Percentiles rank a stretch among this genome's conserved stretches.
phyloP scores from a whole-genome alignment of 202 grass and related monocot genomes.

The Carex arenaria region DNA sequence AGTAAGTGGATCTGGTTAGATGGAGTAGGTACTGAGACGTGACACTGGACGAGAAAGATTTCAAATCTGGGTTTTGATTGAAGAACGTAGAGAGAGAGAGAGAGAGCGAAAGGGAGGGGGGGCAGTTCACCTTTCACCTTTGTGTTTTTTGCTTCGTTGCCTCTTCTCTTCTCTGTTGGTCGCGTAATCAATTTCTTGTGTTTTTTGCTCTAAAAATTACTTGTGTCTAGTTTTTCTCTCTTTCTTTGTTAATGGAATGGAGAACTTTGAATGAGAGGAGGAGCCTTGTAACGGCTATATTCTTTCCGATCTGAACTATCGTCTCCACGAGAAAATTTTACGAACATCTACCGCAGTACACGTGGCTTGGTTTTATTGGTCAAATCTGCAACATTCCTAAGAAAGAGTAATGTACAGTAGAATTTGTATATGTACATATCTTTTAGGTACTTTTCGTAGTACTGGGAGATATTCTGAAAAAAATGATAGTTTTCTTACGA shows the following conservation, averaged over 20 bases:
- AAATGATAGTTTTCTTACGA: not conserved
- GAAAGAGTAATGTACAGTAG: not conserved
- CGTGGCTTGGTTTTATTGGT: not conserved
- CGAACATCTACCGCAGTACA: not conserved
- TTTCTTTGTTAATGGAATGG: not conserved
- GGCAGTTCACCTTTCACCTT: not conserved
- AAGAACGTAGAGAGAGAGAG: not conserved
- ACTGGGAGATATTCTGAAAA: not conserved
- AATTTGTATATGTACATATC: not conserved
- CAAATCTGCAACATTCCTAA: not conserved
- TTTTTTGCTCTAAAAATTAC: not conserved
- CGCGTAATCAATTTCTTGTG: not conserved
- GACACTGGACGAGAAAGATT: not conserved
- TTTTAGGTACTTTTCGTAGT: not conserved
- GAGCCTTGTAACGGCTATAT: slow-evolving; percentile 24
- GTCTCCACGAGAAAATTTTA: not conserved
- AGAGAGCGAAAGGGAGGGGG: not conserved
- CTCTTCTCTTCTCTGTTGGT: not conserved
- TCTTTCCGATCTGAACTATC: not conserved
- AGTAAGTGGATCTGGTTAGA: not conserved
- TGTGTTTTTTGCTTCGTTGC: not conserved
- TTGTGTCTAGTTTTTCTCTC: slow-evolving; percentile 7
- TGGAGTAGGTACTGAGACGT: not conserved
- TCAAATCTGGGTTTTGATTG: not conserved
- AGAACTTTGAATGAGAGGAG: slow-evolving; percentile 5